A percentile compares a stretch with the other conserved stretches of the same genome.
These are phyloP conservation scores for Yamadazyma aaseri DNA, from an alignment of 1,139 yeast species.

Conservation along the genomic window DNA sequence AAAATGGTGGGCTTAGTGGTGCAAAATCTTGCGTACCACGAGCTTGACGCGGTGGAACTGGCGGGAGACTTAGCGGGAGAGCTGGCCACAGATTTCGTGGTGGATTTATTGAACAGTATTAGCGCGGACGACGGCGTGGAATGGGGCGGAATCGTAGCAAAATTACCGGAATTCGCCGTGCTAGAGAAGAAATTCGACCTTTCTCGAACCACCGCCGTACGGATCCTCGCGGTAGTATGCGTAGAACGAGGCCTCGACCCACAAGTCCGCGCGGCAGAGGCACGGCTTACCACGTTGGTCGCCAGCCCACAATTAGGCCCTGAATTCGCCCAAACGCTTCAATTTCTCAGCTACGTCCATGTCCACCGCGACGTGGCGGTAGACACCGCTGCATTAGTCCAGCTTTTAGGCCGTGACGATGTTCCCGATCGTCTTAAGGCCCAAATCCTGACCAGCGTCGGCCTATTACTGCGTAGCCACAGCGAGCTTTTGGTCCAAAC, in stretches of 20 bases:
- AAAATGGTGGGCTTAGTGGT: no score
- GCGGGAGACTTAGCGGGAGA: not conserved
- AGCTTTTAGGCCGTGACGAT: conserved; percentile 13
- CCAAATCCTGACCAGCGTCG: conserved; percentile 15
- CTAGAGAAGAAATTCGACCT: not conserved
- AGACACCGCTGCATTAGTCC: conserved; percentile 19
- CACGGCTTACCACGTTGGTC: not conserved
- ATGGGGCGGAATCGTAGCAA: no score
- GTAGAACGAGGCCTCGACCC: not conserved
- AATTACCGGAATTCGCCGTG: not conserved
- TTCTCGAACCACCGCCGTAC: not conserved
- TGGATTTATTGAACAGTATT: not conserved
- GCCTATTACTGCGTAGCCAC: conserved; percentile 11
- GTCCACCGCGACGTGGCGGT: conserved; percentile 15
- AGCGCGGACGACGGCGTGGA: not conserved
- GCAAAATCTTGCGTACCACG: no score
- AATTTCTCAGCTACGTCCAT: conserved; percentile 13
- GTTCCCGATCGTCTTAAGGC: conserved; percentile 20
- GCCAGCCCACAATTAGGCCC: not conserved
- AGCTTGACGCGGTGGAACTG: not conserved
- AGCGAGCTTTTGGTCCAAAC: conserved; percentile 18
- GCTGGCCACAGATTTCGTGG: not conserved
- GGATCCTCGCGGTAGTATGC: not conserved
- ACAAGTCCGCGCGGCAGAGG: not conserved
- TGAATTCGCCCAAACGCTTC: conserved; percentile 10